phyloP scores from a whole-genome alignment of 345 rosid species.

The Dimocarpus longan region DNA sequence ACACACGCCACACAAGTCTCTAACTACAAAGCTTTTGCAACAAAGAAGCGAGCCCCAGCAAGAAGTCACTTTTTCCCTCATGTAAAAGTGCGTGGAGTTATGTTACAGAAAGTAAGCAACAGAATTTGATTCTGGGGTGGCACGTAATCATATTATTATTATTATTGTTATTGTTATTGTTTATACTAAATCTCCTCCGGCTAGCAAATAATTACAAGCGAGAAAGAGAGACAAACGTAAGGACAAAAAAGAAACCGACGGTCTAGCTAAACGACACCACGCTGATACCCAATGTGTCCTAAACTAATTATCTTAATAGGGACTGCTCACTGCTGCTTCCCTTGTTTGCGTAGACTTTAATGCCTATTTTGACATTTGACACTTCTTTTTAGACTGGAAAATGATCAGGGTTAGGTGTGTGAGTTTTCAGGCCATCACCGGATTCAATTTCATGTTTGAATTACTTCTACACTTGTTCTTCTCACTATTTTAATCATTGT shows the following conservation, averaged over 20 bases:
- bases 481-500: neutral
- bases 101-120: neutral
- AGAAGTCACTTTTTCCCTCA: constrained; percentile 27
- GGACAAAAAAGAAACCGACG: constrained; percentile 28
- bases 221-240: constrained; percentile 1
- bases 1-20: neutral
- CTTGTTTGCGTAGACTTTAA: constrained; percentile 1
- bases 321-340: neutral
- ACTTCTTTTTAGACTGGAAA: neutral
- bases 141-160: neutral
- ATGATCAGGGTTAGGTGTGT: neutral
- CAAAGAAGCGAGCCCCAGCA: constrained; percentile 15
- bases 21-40: neutral
- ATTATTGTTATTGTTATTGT: too few relatives aligned
- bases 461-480: neutral
- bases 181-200: neutral
- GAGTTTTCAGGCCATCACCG: too few relatives aligned
- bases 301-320: neutral
- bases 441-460: neutral
- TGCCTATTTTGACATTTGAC: neutral
- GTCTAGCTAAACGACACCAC: constrained; percentile 24
- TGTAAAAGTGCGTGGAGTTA: constrained; percentile 32
- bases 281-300: constrained; percentile 18
- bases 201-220: constrained; percentile 8
- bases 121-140: constrained; percentile 1